phyloP scores from a whole-genome alignment of 2,329 filamentous ascomycete genomes.

The Xylariales sp. region DNA sequence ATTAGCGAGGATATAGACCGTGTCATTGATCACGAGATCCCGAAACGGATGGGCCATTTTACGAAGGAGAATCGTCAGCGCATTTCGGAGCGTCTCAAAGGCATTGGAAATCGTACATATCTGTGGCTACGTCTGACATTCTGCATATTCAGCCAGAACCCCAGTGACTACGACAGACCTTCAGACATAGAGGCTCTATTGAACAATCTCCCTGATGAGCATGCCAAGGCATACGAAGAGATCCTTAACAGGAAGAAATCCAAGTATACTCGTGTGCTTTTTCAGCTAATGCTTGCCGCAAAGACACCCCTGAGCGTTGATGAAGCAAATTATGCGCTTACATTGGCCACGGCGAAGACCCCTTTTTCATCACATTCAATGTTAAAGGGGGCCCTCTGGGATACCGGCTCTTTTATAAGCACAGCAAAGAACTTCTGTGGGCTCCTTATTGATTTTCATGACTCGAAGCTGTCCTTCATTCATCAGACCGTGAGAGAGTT shows the following conservation, averaged over 20 bases:
- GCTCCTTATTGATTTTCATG: conserved; percentile 16
- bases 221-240: conserved; percentile 19
- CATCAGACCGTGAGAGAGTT: conserved; percentile 26
- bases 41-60: background rate
- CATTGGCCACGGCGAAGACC: background rate
- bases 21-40: conserved; percentile 21
- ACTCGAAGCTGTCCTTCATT: conserved; percentile 22
- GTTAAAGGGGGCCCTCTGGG: background rate
- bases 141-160: conserved; percentile 1
- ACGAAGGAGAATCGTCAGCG: background rate
- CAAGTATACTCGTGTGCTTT: background rate
- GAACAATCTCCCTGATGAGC: background rate
- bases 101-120: conserved; percentile 26
- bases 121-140: conserved; percentile 24
- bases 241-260: conserved; percentile 6
- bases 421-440: conserved; percentile 16
- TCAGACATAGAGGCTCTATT: background rate
- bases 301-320: conserved; percentile 1
- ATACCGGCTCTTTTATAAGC: background rate
- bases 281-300: conserved; percentile 24
- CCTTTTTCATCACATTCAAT: background rate
- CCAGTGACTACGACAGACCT: background rate
- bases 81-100: conserved; percentile 6
- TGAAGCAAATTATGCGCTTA: conserved; percentile 18
- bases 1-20: conserved; percentile 17